Conservation (phyloP, 2,329 filamentous ascomycete genomes). For the Sporothrix humicola region DNA sequence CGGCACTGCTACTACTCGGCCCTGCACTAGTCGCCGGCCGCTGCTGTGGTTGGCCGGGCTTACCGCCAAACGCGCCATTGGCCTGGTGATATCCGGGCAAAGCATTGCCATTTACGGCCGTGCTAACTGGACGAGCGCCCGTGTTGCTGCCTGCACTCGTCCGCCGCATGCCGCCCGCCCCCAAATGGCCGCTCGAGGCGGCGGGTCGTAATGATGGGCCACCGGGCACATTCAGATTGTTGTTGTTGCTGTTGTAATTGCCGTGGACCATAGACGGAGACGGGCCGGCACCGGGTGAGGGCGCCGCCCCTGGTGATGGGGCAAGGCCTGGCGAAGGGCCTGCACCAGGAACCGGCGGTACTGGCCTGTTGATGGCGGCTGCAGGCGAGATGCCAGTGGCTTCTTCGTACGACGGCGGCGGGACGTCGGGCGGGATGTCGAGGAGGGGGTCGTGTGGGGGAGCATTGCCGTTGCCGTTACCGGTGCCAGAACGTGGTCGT, state of each 20-base stretch:
- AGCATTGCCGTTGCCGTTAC: too few relatives aligned
- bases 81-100: neutral
- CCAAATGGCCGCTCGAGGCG: slow-evolving; percentile 23
- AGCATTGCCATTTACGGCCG: neutral
- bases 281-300: neutral
- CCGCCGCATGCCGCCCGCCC: neutral
- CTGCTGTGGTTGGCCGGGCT: neutral
- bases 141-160: neutral
- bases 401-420: slow-evolving; percentile 38
- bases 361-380: neutral
- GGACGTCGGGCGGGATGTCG: slow-evolving; percentile 32
- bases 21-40: neutral
- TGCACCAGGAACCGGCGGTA: neutral
- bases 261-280: neutral
- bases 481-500: too few relatives aligned
- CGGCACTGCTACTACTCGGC: neutral
- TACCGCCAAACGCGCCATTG: neutral
- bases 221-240: neutral
- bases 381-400: slow-evolving; percentile 33
- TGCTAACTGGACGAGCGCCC: too few relatives aligned
- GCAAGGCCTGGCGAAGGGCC: neutral
- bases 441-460: neutral
- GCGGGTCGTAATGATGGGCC: neutral
- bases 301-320: neutral
- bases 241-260: neutral